These are phyloP conservation scores for Arthrobotrys entomopaga DNA, from an alignment of 2,329 filamentous ascomycete genomes.

Conservation along the genomic window DNA sequence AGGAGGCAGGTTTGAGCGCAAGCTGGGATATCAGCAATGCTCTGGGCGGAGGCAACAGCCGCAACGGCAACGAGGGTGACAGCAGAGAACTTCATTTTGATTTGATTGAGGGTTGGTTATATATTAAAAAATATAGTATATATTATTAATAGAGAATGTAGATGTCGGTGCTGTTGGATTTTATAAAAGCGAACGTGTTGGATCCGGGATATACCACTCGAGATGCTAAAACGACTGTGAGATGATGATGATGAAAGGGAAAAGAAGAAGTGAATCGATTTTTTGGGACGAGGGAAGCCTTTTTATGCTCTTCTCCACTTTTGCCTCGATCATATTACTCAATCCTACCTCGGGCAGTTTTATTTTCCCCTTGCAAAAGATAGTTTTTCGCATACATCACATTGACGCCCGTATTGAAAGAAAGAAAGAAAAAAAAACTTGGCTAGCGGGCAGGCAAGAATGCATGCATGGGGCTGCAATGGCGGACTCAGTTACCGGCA, in stretches of 20 bases:
- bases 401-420: constrained; percentile 47
- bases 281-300: constrained; percentile 37
- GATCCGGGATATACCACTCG: constrained; percentile 44
- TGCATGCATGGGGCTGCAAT: constrained; percentile 45
- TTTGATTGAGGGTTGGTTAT: constrained; percentile 44
- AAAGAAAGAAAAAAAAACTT: constrained; percentile 27
- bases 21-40: constrained; percentile 54
- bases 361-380: constrained; percentile 21
- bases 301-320: constrained; percentile 39
- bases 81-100: constrained; percentile 58
- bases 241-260: constrained; percentile 40
- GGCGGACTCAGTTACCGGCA: constrained; percentile 22
- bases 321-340: neutral
- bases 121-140: constrained; percentile 36
- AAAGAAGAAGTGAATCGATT: constrained; percentile 21
- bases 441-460: constrained; percentile 14
- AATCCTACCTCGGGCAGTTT: constrained; percentile 55
- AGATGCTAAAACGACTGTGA: constrained; percentile 52
- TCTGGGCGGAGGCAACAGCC: constrained; percentile 56
- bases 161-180: constrained; percentile 48
- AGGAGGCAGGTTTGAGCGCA: constrained; percentile 56
- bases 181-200: constrained; percentile 53
- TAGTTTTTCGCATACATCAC: constrained; percentile 42
- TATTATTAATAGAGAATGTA: constrained; percentile 41
- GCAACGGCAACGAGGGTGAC: constrained; percentile 54